Evolutionary conservation across 768 basidiomycete species (phyloP).

Genomic region (Dacryopinax spathularia): DNA sequence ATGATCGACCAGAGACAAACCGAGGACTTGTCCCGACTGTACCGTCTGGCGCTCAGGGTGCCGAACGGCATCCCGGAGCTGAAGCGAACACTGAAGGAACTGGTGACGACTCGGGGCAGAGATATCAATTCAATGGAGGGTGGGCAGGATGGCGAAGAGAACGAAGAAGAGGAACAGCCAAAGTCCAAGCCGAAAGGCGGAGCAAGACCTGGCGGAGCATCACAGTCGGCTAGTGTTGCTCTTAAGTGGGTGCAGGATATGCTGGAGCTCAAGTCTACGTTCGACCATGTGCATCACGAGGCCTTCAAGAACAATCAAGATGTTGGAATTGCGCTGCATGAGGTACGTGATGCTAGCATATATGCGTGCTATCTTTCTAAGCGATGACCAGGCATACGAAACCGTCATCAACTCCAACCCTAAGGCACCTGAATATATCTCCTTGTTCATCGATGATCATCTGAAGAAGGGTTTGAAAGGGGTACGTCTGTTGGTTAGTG

Average conservation of each 20-base stretch:
- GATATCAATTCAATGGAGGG: conserved; percentile 53
- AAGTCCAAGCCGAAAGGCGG: conserved; percentile 25
- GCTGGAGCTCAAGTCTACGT: conserved; percentile 80
- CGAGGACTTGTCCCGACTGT: conserved; percentile 65
- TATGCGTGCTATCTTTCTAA: not conserved
- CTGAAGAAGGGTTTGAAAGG: conserved; percentile 89
- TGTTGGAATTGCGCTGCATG: conserved; percentile 67
- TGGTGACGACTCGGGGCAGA: conserved; percentile 56
- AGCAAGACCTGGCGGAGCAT: conserved; percentile 21
- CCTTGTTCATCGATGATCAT: conserved; percentile 92
- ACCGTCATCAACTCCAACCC: conserved; percentile 79
- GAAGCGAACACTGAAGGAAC: conserved; percentile 52
- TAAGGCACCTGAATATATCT: conserved; percentile 85
- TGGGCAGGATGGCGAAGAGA: conserved; percentile 27
- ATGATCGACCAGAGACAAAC: conserved; percentile 75
- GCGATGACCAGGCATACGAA: conserved; percentile 62
- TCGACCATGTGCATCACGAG: conserved; percentile 57
- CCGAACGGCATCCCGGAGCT: conserved; percentile 51
- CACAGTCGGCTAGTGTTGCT: conserved; percentile 45
- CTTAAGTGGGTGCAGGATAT: conserved; percentile 90
- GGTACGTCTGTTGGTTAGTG: no score
- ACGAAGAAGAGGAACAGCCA: conserved; percentile 26
- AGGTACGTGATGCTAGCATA: conserved; percentile 28
- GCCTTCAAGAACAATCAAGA: conserved; percentile 62
- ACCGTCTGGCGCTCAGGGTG: conserved; percentile 56